Percentiles rank a stretch among this genome's conserved stretches.
Conservation (phyloP, 805 yeast species). For the Cyberlindnera saturnus region DNA sequence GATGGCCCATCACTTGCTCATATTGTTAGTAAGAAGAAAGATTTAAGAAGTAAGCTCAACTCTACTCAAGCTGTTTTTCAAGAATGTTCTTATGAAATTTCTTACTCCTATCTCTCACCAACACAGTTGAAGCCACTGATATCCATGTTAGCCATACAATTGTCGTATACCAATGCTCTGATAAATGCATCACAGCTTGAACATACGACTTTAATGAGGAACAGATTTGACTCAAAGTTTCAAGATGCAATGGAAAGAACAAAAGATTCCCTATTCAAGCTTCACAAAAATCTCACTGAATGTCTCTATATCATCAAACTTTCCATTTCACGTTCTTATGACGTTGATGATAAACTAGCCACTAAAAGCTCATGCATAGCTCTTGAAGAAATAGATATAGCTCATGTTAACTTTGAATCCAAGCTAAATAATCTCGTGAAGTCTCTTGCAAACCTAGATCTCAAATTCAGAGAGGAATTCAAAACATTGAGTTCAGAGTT, state of each 20-base stretch:
- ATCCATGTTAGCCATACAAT: slow-evolving; percentile 26
- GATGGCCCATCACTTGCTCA: slow-evolving; percentile 26
- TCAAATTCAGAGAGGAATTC: slow-evolving; percentile 29
- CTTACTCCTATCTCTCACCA: slow-evolving; percentile 43
- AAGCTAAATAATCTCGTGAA: slow-evolving; percentile 21
- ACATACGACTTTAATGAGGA: slow-evolving; percentile 23
- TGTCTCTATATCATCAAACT: slow-evolving; percentile 28
- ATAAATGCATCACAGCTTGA: slow-evolving; percentile 44
- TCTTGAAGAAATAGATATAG: slow-evolving; percentile 18
- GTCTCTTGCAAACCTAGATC: slow-evolving; percentile 31
- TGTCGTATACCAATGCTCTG: slow-evolving; percentile 33
- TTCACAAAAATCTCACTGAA: slow-evolving; percentile 30
- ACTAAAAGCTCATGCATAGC: neutral
- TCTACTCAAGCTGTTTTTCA: slow-evolving; percentile 34
- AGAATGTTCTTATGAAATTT: slow-evolving; percentile 43
- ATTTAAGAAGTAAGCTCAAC: slow-evolving; percentile 28
- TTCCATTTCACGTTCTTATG: slow-evolving; percentile 33
- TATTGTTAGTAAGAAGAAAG: slow-evolving; percentile 28
- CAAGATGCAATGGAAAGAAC: slow-evolving; percentile 26
- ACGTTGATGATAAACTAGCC: slow-evolving; percentile 24
- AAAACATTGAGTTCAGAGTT: slow-evolving; percentile 18
- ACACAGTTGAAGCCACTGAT: slow-evolving; percentile 31
- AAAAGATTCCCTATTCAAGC: slow-evolving; percentile 25
- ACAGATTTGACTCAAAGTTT: slow-evolving; percentile 21
- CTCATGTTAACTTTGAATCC: slow-evolving; percentile 20